These are phyloP conservation scores for Stellera chamaejasme DNA, from an alignment of 345 rosid species.

Conservation along the genomic window DNA sequence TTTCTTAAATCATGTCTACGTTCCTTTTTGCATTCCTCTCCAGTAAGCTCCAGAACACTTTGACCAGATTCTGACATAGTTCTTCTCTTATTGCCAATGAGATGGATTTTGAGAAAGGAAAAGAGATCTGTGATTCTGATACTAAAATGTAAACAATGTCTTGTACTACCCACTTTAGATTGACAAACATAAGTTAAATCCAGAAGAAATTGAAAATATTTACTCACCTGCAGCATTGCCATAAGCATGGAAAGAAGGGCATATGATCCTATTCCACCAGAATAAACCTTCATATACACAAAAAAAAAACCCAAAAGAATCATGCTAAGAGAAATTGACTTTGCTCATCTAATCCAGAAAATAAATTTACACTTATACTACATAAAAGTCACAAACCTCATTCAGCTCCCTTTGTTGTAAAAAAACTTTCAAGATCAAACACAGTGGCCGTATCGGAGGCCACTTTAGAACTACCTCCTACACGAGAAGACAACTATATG, in stretches of 20 bases:
- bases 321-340: constrained; percentile 5
- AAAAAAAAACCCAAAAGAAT: constrained; percentile 16
- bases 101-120: no score
- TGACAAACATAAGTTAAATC: no score
- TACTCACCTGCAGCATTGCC: constrained; percentile 63
- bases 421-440: constrained; percentile 84
- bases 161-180: no score
- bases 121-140: no score
- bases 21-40: no score
- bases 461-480: constrained; percentile 62
- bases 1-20: no score
- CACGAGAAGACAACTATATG: constrained; percentile 5
- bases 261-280: constrained; percentile 93
- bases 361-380: constrained; percentile 1
- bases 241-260: constrained; percentile 88
- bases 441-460: constrained; percentile 77
- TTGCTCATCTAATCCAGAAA: neutral
- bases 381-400: constrained; percentile 48
- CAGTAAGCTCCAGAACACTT: no score
- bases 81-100: no score
- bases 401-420: constrained; percentile 92
- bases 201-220: neutral
- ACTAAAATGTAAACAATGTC: no score
- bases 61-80: no score
- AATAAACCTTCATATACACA: constrained; percentile 57